Conservation (phyloP, 805 yeast genomes). For the Metschnikowia shivogae region DNA sequence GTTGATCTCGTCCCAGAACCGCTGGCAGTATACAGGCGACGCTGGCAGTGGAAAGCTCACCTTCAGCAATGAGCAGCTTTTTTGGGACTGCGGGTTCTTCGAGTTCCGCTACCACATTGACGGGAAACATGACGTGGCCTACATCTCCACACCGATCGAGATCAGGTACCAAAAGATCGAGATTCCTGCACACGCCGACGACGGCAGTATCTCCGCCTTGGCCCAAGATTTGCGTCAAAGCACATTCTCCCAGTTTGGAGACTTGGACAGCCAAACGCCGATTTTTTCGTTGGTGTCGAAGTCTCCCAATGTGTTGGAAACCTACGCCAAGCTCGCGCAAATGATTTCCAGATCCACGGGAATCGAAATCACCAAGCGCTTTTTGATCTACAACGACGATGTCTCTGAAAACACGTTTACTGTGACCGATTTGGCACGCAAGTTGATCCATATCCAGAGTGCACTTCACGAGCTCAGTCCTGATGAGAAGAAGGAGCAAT, state of each 20-base stretch:
- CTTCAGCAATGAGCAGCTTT: constrained; percentile 47
- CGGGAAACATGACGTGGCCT: constrained; percentile 66
- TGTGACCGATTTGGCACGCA: constrained; percentile 26
- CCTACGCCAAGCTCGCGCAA: constrained; percentile 24
- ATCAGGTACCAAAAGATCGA: constrained; percentile 41
- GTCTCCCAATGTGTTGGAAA: constrained; percentile 26
- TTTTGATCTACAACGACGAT: constrained; percentile 28
- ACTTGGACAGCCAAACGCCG: constrained; percentile 22
- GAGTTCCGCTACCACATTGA: constrained; percentile 70
- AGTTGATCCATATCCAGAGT: constrained; percentile 32
- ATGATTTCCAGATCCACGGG: constrained; percentile 34
- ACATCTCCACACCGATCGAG: constrained; percentile 63
- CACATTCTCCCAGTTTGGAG: constrained; percentile 32
- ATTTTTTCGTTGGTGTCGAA: constrained; percentile 25
- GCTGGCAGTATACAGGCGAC: constrained; percentile 53
- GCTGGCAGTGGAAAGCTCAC: constrained; percentile 41
- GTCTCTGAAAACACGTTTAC: constrained; percentile 22
- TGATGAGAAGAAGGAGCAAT: constrained; percentile 20
- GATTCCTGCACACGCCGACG: constrained; percentile 29
- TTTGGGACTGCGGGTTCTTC: constrained; percentile 67
- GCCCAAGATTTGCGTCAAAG: constrained; percentile 27
- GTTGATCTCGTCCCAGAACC: constrained; percentile 56
- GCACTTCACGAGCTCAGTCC: constrained; percentile 33
- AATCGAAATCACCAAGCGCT: constrained; percentile 34
- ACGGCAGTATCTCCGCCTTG: constrained; percentile 23